These are phyloP conservation scores for Neopestalotiopsis sp. DNA, from an alignment of 2,329 filamentous ascomycete genomes.

Conservation along the genomic window DNA sequence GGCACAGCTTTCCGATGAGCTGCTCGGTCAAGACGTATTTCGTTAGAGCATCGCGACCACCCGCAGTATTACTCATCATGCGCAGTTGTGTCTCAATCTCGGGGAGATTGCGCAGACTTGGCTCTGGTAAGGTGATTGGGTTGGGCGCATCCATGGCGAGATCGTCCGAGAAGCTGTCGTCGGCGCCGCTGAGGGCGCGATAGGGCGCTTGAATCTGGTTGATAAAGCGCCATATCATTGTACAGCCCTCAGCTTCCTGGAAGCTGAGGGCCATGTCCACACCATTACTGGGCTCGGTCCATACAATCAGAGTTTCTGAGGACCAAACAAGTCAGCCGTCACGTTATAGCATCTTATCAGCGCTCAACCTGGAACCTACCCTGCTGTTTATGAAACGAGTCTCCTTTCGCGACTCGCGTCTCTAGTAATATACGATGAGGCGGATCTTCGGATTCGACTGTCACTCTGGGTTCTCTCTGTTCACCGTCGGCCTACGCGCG, in stretches of 20 bases:
- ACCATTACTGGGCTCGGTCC: conserved; percentile 84
- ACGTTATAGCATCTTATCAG: conserved; percentile 19
- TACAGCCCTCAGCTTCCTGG: conserved; percentile 94
- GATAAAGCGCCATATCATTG: conserved; percentile 94
- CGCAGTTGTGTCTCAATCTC: conserved; percentile 89
- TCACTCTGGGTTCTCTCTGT: conserved; percentile 83
- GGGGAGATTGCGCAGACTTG: conserved; percentile 79
- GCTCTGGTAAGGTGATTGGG: conserved; percentile 75
- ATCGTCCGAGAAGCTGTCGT: conserved; percentile 90
- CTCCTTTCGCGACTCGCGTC: conserved; percentile 88
- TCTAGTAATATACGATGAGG: conserved; percentile 83
- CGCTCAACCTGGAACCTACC: conserved; percentile 54
- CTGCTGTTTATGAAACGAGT: conserved; percentile 98
- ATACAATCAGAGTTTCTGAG: conserved; percentile 93
- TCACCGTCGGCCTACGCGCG: conserved; percentile 55
- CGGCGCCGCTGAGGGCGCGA: conserved; percentile 68
- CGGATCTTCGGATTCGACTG: conserved; percentile 93
- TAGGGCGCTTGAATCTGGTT: conserved; percentile 82
- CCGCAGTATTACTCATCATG: conserved; percentile 73
- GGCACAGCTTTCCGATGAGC: conserved; percentile 86
- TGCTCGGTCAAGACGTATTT: conserved; percentile 87
- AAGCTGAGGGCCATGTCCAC: conserved; percentile 98
- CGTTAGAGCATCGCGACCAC: conserved; percentile 82
- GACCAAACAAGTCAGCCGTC: background rate
- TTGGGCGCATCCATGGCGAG: conserved; percentile 74